phyloP scores from a whole-genome alignment of 1,284 basidiomycete species.

The Cryptococcus amylolentus region DNA sequence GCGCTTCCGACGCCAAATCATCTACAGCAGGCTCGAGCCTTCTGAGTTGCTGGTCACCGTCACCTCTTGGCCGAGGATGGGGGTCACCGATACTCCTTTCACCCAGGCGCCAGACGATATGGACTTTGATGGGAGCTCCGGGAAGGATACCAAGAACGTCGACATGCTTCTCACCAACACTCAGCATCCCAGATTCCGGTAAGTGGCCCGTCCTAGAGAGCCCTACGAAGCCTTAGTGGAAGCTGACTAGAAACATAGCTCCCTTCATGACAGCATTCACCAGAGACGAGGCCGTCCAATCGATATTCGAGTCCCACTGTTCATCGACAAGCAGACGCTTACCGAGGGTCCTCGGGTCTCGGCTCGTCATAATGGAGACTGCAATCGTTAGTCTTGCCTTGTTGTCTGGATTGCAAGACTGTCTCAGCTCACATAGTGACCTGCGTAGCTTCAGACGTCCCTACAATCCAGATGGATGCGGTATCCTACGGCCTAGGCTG shows the following conservation, averaged over 20 bases:
- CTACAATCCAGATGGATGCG: constrained; percentile 95
- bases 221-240: not conserved
- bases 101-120: constrained; percentile 84
- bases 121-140: constrained; percentile 68
- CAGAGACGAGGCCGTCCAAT: constrained; percentile 87
- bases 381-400: constrained; percentile 10
- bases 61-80: constrained; percentile 89
- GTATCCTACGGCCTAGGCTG: constrained; percentile 99
- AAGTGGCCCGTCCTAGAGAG: constrained; percentile 46
- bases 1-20: constrained; percentile 71
- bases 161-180: constrained; percentile 88
- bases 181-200: constrained; percentile 96
- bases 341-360: no score
- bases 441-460: constrained; percentile 23
- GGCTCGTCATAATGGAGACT: not conserved
- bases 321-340: constrained; percentile 74
- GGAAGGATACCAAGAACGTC: constrained; percentile 81
- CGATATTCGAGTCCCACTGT: constrained; percentile 92
- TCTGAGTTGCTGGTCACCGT: constrained; percentile 88
- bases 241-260: constrained; percentile 54
- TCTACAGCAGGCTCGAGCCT: no score
- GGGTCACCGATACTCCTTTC: constrained; percentile 74
- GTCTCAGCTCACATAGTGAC: not conserved
- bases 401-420: not conserved
- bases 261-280: constrained; percentile 92